Base-by-base conservation (phyloP, 768 basidiomycete genomes). In the Pulveroboletus frians region DNA sequence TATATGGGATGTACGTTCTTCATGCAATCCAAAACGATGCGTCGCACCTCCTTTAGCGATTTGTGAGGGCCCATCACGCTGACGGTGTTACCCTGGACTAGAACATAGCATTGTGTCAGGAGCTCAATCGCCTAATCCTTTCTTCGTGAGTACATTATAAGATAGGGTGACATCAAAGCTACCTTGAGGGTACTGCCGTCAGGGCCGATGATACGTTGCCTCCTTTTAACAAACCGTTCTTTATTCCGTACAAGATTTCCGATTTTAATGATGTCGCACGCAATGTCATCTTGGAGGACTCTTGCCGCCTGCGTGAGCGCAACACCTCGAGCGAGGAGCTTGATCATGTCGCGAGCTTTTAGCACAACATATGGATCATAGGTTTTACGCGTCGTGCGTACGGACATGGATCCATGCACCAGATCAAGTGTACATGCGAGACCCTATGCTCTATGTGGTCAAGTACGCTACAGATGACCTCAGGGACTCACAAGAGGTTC, bases 1-100 rank as follows among this genome's bases (percentile, higher is more conserved):
- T 99, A 99, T 64, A 99, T 98, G 2, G 96, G 96, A 63, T 99
- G 96, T 46, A 98, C 88, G 65, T 99, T 99, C 72, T 87, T 93
- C 96, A 99, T 98, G 73, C 96, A 99, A 64, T 99, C 96, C 36
- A 97, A 69, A n/a, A 99, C 81, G 53, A 98, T 97, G 58, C 94
- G 73, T 50, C 96, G 78, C 10, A 99, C 95, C 69, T 99, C 96
- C 67, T 97, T 98, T 17, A 99, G 74, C 0, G 87, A 86, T 63
- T 95, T 96, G 73, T 88, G 88, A 0, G 92, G 87, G 4, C 96
- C 96, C 93, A 98, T 98, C 11, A 92, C 93, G 43, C 93, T 92
- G 49, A 99, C 96, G 1, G 96, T 99, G 68, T 81, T 98, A 54
- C 96, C 96, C 74, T 98, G 96, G 3, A 99, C 96, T 17, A 99